Percentiles rank a stretch among this genome's conserved stretches.
phyloP scores from a whole-genome alignment of 1,139 yeast genomes.

The Martiniozyma asiatica region DNA sequence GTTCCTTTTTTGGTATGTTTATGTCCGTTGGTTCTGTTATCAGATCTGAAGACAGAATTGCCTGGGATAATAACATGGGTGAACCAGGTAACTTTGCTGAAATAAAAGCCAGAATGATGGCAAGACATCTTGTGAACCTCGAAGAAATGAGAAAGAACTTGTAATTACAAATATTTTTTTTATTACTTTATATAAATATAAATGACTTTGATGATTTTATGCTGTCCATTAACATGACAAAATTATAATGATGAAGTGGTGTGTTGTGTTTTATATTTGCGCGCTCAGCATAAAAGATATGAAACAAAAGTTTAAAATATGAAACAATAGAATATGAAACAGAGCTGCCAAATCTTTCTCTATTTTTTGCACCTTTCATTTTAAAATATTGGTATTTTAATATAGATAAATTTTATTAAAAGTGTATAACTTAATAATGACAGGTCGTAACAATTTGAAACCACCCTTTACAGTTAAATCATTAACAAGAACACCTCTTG shows the following conservation, averaged over 20 bases:
- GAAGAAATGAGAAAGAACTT: constrained; percentile 16
- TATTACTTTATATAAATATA: neutral
- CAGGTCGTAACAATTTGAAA: too few relatives aligned
- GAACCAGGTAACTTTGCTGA: constrained; percentile 20
- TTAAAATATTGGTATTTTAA: too few relatives aligned
- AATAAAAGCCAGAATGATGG: constrained; percentile 23
- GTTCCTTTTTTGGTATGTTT: constrained; percentile 90
- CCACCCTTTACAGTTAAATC: constrained; percentile 17
- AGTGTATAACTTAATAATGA: too few relatives aligned
- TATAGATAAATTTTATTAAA: too few relatives aligned
- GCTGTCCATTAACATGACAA: too few relatives aligned
- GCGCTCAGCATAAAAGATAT: too few relatives aligned
- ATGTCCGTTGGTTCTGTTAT: constrained; percentile 94
- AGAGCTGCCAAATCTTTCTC: too few relatives aligned
- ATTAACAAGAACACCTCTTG: constrained; percentile 38
- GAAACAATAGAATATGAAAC: too few relatives aligned
- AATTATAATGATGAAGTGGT: too few relatives aligned
- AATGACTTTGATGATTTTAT: too few relatives aligned
- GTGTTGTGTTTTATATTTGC: too few relatives aligned
- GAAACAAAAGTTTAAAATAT: too few relatives aligned
- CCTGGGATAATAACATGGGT: constrained; percentile 8
- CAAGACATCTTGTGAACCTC: constrained; percentile 21
- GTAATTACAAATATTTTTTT: neutral
- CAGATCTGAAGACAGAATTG: constrained; percentile 47
- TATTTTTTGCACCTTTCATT: neutral